Evolutionary conservation across 768 basidiomycete genomes (phyloP), one percentile per base, ranked within the genome.

Genomic region (Vararia minispora): DNA sequence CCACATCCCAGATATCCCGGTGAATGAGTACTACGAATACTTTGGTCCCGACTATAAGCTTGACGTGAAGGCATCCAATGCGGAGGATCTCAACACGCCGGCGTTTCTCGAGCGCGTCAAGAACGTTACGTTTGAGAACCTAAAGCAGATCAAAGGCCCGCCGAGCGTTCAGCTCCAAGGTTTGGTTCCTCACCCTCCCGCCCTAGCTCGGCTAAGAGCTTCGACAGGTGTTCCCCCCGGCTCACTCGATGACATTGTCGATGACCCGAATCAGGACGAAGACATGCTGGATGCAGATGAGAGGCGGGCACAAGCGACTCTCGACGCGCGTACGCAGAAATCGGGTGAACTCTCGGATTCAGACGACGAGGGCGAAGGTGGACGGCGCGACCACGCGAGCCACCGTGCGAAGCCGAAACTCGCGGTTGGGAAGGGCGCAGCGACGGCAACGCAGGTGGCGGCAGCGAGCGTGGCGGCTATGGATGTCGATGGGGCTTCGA

Each of bases 11-110:
- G 94, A 88, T 54, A 94, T 99, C 38, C 95, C 95, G 2, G 82
- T 92, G 46, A 99, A 98, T 53, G 95, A 99, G 61, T 99, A 98
- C 62, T 98, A 92, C 54, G 94, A 98, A 55, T 98, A 98, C 59
- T 98, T 97, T 58, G 95, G 95, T 1, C 95, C 95, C 3, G 89
- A 94, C 52, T 97, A 98, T 53, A 77, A 91, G 55, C 72, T 99
- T 23, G 89, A 99, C 55, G 95, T 99, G 21, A 87, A 82, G 51
- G 65, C 89, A 10, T 91, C 88, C 10, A 99, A 98, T 55, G 84
- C 89, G 43, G 91, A 95, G 48, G 94, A 99, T 54, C 64, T 94
- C 63, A 99, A 99, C 54, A 86, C 87, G 3, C 76, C 74, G 4
- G 85, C 86, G 43, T 99, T 98, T 58, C 68, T 99, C 42, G 84